Evolutionary conservation across 139 green algal genomes (phyloP), one percentile per base, ranked within the genome.

Genomic region (Chlamydomonas incerta): DNA sequence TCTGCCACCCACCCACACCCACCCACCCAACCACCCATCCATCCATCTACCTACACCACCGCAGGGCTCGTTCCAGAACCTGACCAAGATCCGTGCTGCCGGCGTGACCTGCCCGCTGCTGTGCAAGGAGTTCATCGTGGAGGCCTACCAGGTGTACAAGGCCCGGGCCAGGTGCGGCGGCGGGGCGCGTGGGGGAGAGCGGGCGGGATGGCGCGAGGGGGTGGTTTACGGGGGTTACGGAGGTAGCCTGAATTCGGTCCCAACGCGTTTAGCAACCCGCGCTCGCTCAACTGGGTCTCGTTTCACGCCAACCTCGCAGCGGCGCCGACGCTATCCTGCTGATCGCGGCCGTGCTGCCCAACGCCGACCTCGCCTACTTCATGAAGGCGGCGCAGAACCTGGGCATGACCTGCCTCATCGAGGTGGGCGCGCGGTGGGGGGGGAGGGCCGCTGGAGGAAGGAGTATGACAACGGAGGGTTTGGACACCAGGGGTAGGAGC

Each of bases 41-140:
- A n/a, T n/a, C n/a, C 33, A 28, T 34, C 29, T 10, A 8, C 28
- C 20, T 5, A 3, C 74, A 34, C 2, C 75, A 24, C 34, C 28
- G 37, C 74, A 91, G 77, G 94, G 95, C 66, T 86, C 82, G 62
- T 97, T 98, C 73, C 89, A 96, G 47, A 96, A 98, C 90, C 88
- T 98, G 72, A 69, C 82, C 66, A 77, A 91, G 65, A 97, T 98
- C 81, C 87, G 93, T 11, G 88, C 87, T 9, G 93, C 94, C 0
- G 95, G 95, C 4, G 96, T 99, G 37, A 71, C 28, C 29, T 98
- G 95, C 90, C 98, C 98, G 33, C 92, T 99, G 74, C 94, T 99
- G 74, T 99, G 96, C 94, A 99, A 99, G 92, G 98, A 99, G 94
- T 99, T 99, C 87, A 97, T 99, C 71, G 95, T 99, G 34, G 98